These are phyloP conservation scores for Aquilaria yunnanensis DNA, from an alignment of 345 rosid species.

Conservation along the genomic window DNA sequence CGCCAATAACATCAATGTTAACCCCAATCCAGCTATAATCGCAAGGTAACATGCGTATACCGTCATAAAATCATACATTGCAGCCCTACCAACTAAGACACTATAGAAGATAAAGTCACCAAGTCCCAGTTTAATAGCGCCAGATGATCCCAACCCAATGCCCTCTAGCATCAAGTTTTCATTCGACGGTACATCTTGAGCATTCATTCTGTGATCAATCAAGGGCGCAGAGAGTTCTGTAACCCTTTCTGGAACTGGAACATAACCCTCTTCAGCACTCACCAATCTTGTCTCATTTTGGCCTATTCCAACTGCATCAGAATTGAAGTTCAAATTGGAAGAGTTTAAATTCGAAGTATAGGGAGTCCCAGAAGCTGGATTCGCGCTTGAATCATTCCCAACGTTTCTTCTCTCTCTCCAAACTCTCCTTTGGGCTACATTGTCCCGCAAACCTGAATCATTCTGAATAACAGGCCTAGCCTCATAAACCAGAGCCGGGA, in stretches of 20 bases:
- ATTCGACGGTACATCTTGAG: conserved; percentile 19
- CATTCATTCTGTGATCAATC: conserved; percentile 35
- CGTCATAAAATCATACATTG: conserved; percentile 92
- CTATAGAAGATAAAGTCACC: conserved; percentile 97
- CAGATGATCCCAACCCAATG: conserved; percentile 81
- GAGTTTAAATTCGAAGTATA: conserved; percentile 9
- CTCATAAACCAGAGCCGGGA: conserved; percentile 90
- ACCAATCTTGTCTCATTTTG: conserved; percentile 19
- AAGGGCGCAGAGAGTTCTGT: conserved; percentile 59
- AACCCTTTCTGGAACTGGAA: conserved; percentile 21
- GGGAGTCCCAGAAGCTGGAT: conserved; percentile 12
- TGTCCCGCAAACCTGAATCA: conserved; percentile 25
- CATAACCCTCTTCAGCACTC: conserved; percentile 32
- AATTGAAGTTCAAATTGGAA: conserved; percentile 14
- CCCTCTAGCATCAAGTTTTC: conserved; percentile 69
- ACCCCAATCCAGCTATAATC: conserved; percentile 85
- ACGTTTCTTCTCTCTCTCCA: conserved; percentile 62
- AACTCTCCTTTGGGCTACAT: conserved; percentile 45
- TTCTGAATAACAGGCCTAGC: conserved; percentile 61
- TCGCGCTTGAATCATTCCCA: conserved; percentile 14
- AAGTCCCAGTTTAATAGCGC: conserved; percentile 87
- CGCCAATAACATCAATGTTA: conserved; percentile 79
- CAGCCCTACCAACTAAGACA: conserved; percentile 90
- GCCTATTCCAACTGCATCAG: conserved; percentile 8
- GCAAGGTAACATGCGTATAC: conserved; percentile 93